phyloP scores from a whole-genome alignment of 768 basidiomycete genomes.

The Tulasnella sp. region DNA sequence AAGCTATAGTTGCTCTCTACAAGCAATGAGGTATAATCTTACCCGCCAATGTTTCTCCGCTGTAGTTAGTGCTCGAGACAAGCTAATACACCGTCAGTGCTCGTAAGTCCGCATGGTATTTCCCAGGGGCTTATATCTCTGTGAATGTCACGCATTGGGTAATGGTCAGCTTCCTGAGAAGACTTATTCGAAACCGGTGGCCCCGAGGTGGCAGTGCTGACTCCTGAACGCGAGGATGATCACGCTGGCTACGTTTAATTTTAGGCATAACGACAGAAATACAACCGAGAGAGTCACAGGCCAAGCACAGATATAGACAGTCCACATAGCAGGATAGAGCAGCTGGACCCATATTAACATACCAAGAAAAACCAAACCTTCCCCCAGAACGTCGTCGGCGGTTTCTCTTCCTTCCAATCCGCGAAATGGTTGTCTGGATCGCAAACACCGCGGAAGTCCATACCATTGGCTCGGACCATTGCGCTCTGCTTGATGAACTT shows the following conservation, averaged over 20 bases:
- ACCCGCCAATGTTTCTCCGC: no score
- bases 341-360: neutral
- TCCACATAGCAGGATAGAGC: neutral
- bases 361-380: slow-evolving; percentile 12
- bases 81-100: no score
- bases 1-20: no score
- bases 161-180: neutral
- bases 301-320: no score
- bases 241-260: no score
- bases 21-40: no score
- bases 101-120: no score
- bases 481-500: slow-evolving; percentile 24
- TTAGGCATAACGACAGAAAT: neutral
- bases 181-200: neutral
- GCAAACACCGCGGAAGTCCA: slow-evolving; percentile 17
- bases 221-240: no score
- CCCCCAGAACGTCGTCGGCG: slow-evolving; percentile 1
- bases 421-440: slow-evolving; percentile 14
- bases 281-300: no score
- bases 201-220: no score
- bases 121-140: no score
- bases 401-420: neutral
- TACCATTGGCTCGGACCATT: slow-evolving; percentile 9
- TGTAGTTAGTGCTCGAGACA: no score
- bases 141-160: neutral